A percentile compares a stretch with the other conserved stretches of the same genome.
Evolutionary conservation across 176 grass and related monocot species (phyloP).

Genomic region (Musa troglodytarum): DNA sequence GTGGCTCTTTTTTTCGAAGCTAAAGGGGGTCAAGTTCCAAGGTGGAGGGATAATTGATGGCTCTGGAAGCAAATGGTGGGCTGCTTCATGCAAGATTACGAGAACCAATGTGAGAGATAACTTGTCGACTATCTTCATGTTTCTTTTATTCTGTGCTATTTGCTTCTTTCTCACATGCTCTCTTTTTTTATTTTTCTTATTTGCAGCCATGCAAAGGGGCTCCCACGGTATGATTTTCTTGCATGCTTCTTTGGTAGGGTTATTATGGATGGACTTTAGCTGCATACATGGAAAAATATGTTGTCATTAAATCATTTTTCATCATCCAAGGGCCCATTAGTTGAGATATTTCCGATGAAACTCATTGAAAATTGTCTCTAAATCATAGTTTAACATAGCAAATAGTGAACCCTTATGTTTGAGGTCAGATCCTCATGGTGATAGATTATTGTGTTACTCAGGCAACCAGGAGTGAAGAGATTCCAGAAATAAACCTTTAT

Average conservation of each 20-base stretch:
- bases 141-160: background rate
- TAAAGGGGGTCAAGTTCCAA: constrained; percentile 56
- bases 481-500: too few species aligned
- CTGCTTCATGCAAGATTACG: constrained; percentile 81
- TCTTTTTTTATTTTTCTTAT: background rate
- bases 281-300: background rate
- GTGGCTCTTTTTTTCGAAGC: constrained; percentile 67
- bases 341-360: too few species aligned
- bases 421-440: too few species aligned
- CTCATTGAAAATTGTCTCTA: too few species aligned
- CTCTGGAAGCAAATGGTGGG: constrained; percentile 90
- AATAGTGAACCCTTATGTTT: too few species aligned
- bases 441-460: too few species aligned
- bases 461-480: too few species aligned
- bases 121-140: background rate
- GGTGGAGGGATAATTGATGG: constrained; percentile 79
- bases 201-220: constrained; percentile 59
- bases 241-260: background rate
- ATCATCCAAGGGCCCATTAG: background rate
- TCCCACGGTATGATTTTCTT: constrained; percentile 42
- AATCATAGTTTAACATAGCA: too few species aligned
- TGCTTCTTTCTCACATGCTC: background rate
- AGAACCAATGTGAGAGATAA: constrained; percentile 35
- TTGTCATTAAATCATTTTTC: background rate
- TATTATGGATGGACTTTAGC: background rate